Percentiles rank a stretch among this genome's conserved stretches.
Conservation (phyloP, 306 rosid species). For the Prunus salicina region DNA sequence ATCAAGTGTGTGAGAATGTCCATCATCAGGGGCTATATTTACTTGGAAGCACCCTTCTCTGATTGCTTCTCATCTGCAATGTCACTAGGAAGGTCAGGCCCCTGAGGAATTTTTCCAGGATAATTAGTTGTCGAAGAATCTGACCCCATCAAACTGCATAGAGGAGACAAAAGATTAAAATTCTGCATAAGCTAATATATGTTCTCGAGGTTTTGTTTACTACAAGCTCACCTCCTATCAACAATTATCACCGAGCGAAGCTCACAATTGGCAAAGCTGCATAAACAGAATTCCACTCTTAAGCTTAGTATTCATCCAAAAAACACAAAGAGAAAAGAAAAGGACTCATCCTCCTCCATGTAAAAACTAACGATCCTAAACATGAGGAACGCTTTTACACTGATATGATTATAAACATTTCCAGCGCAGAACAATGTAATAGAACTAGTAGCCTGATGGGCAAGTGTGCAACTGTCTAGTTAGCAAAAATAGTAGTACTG, state of each 20-base stretch:
- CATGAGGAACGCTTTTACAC: not conserved
- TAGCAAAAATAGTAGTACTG: not conserved
- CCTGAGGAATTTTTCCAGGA: slow-evolving; percentile 67
- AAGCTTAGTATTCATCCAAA: slow-evolving; percentile 6
- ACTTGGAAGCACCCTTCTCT: slow-evolving; percentile 28
- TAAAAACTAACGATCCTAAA: not conserved
- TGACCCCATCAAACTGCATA: slow-evolving; percentile 63
- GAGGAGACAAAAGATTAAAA: not conserved
- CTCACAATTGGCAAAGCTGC: slow-evolving; percentile 89
- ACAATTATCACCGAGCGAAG: slow-evolving; percentile 77
- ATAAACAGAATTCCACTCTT: slow-evolving; percentile 1
- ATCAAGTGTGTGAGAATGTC: not conserved
- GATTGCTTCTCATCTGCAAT: slow-evolving; percentile 49
- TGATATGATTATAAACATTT: not conserved
- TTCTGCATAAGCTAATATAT: not conserved
- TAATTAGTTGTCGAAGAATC: slow-evolving; percentile 59
- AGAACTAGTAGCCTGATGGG: too few relatives aligned
- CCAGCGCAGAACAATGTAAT: not conserved
- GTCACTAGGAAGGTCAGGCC: slow-evolving; percentile 78
- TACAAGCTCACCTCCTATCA: slow-evolving; percentile 65
- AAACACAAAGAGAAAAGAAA: not conserved
- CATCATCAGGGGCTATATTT: not conserved
- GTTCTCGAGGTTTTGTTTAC: slow-evolving; percentile 3
- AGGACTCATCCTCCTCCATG: not conserved
- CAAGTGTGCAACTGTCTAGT: not conserved